Percentiles rank a stretch among this genome's conserved stretches.
Evolutionary conservation across 2,329 filamentous ascomycete species (phyloP).

Genomic region (Knufia fluminis): DNA sequence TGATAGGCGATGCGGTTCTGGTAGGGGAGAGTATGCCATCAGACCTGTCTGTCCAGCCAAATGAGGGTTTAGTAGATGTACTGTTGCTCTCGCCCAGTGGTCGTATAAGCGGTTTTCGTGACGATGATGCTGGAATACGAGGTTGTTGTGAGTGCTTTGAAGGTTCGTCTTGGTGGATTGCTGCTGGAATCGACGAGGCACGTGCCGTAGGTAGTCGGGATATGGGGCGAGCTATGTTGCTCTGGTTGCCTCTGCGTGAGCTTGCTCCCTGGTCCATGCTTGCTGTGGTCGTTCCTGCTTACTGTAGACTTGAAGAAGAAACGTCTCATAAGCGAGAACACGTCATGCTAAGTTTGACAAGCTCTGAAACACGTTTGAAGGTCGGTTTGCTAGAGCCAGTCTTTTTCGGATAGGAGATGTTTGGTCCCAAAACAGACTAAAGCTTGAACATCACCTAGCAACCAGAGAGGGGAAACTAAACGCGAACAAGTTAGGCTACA

Average conservation of each 20-base stretch:
- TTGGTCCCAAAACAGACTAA: conserved; percentile 1
- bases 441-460: neutral
- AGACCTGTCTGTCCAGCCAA: neutral
- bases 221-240: conserved; percentile 15
- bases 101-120: neutral
- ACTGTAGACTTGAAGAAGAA: neutral
- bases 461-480: neutral
- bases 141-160: conserved; percentile 4
- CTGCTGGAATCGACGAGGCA: conserved; percentile 10
- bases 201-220: conserved; percentile 21
- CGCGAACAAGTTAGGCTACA: neutral
- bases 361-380: neutral
- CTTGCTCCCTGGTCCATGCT: conserved; percentile 6
- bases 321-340: neutral
- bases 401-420: neutral
- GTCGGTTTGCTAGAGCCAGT: neutral
- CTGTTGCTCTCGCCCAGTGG: conserved; percentile 8
- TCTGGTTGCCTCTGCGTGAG: conserved; percentile 6
- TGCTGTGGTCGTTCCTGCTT: conserved; percentile 7
- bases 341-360: neutral
- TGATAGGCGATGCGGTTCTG: neutral
- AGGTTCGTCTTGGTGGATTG: conserved; percentile 16
- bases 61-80: neutral
- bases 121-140: neutral
- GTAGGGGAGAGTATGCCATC: neutral